Base-by-base conservation (phyloP, 306 rosid genomes). In the Benincasa hispida region DNA sequence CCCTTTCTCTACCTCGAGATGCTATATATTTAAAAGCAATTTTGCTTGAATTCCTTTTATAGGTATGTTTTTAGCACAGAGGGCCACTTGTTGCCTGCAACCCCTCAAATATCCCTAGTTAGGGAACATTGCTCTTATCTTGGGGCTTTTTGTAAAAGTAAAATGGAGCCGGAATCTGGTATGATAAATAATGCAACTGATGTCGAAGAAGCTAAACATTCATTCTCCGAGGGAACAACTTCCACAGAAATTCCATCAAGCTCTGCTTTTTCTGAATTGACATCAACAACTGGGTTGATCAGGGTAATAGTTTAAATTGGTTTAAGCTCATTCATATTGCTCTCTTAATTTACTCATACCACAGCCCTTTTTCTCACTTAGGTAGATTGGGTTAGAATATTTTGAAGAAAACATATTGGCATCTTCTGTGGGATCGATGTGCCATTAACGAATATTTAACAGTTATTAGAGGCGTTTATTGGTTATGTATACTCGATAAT, bases 11-110 rank as follows among this genome's bases (percentile, higher is more conserved):
- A 75, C 41, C 80, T 77, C 78, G 15, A 60, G 57, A 21, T 76
- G 67, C 51, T 56, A 18, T 55, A 19, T 76, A 24, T 63, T 47
- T 73, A 50, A 51, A 80, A 75, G 42, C 61, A 6, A 56, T 60
- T 22, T 53, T 47, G 22, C 62, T 62, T 75, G 72, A 77, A 21
- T 78, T 60, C 50, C 69, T 25, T 25, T 72, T 39, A 18, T 85
- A 91, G 98, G 90, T 94, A 94, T 74, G 77, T 94, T 58, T 91
- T 94, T 86, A 94, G 91, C 83, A 94, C 98, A 10, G 98, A 94
- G 87, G 98, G 98, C 79, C 98, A 94, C 89, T 78, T 94, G 80
- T 70, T 94, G 62, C 98, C 98, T 60, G 89, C 88, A 74, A 90
- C 98, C 81, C 96, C 96, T 79, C 94, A 91, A 76, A 90, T 94